A percentile compares a stretch with the other conserved stretches of the same genome.
Evolutionary conservation across 2,329 filamentous ascomycete genomes (phyloP).

Genomic region (Cladorrhinum sp.): DNA sequence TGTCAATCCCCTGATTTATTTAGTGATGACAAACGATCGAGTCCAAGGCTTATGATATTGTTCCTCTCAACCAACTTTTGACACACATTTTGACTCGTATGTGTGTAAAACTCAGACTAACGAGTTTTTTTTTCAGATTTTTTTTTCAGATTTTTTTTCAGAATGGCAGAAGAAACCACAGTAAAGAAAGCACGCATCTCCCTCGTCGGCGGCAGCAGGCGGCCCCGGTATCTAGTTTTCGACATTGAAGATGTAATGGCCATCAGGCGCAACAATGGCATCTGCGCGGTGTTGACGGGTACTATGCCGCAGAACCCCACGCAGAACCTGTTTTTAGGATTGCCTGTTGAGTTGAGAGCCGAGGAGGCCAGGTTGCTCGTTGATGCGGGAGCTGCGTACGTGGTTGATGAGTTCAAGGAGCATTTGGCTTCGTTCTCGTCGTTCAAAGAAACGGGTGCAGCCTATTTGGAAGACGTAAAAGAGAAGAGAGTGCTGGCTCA

Average conservation of each 20-base stretch:
- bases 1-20: constrained; percentile 58
- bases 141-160: constrained; percentile 5
- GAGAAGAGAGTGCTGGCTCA: constrained; percentile 43
- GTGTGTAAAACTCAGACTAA: not conserved
- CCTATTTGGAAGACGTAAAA: constrained; percentile 60
- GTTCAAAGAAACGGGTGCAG: constrained; percentile 46
- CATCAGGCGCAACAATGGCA: constrained; percentile 75
- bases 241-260: constrained; percentile 76
- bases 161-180: constrained; percentile 10
- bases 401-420: constrained; percentile 73
- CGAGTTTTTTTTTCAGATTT: not conserved
- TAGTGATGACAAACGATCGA: constrained; percentile 38
- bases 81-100: too few relatives aligned
- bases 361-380: constrained; percentile 85
- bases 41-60: constrained; percentile 28
- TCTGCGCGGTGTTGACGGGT: constrained; percentile 82
- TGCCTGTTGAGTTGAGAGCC: constrained; percentile 84
- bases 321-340: constrained; percentile 88
- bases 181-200: constrained; percentile 70
- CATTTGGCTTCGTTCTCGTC: constrained; percentile 57
- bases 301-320: constrained; percentile 89
- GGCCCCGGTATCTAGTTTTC: constrained; percentile 76
- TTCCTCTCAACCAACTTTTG: not conserved
- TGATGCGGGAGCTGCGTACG: constrained; percentile 70
- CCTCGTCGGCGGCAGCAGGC: constrained; percentile 50